Evolutionary conservation across 164 flowering plant genomes (phyloP).

Genomic region (Euptelea pleiosperma): DNA sequence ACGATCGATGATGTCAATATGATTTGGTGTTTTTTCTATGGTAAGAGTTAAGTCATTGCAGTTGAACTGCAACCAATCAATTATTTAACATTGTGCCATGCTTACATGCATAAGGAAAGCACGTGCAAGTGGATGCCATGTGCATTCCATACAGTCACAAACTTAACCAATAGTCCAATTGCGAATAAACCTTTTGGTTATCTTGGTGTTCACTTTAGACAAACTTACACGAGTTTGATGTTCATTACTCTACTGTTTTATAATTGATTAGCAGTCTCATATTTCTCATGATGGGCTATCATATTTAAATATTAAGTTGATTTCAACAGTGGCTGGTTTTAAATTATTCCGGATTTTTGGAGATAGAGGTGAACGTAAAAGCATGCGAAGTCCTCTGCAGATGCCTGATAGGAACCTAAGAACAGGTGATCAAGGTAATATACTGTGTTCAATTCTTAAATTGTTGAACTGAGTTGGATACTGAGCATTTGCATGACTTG

Average conservation of each 20-base stretch:
- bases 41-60: no score
- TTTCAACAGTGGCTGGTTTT: conserved; percentile 36
- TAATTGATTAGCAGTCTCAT: not conserved
- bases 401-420: conserved; percentile 14
- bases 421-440: conserved; percentile 28
- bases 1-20: no score
- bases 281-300: not conserved
- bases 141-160: no score
- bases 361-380: conserved; percentile 17
- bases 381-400: conserved; percentile 20
- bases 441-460: not conserved
- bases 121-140: no score
- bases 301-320: conserved; percentile 12
- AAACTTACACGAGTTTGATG: not conserved
- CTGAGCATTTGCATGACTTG: no score
- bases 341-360: conserved; percentile 36
- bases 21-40: no score
- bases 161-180: not conserved
- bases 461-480: not conserved
- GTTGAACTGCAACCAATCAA: no score
- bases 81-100: no score
- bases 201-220: not conserved
- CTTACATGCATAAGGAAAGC: no score
- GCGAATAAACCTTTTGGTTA: no score
- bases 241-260: not conserved